Evolutionary conservation across 2,329 filamentous ascomycete species (phyloP), one percentile per base, ranked within the genome.

Genomic region (Nigrograna mackinnonii): DNA sequence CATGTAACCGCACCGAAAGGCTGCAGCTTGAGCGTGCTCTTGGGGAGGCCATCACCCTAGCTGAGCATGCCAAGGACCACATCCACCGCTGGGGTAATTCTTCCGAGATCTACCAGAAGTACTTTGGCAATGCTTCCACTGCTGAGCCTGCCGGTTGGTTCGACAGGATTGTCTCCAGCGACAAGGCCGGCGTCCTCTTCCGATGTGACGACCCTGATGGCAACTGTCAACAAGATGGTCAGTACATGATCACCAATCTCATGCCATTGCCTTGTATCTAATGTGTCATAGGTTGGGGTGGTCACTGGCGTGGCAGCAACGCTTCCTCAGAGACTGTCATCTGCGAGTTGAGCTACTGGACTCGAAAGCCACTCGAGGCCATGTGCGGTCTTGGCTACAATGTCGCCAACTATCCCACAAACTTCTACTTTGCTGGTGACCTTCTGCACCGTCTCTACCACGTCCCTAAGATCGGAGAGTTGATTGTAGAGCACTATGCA

Each of bases 261-360:
- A 22, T 14, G 9, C 22, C 6, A 22, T 20, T 9, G 19, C 3
- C 4, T 14, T 12, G 16, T 12, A 17, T 14, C 16, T 33, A 17
- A 33, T 17, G 9, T 9, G n/a, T 6, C 9, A 4, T 22, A 86
- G 83, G 71, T 38, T 87, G 79, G 78, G 85, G 74, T 34, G 85
- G 85, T 22, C 84, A 88, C 71, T 86, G 79, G 79, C 80, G 85
- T 41, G 84, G 84, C 32, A 57, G 64, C 19, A 87, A 87, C 47
- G 84, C 77, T 2, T 82, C 83, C 3, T 67, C 74, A 1, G 84
- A 88, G 65, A 88, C 84, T 2, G 85, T 87, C 50, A 87, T 88
- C 64, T 88, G 85, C 66, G 75, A 77, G 4, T 71, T 79, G 2
- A 86, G 83, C 2, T 88, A 82, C 64, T 46, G 54, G 26, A 75